These are phyloP conservation scores for Globisporangium uncinulatum DNA, from an alignment of 352 stramenopile species.

Conservation along the genomic window DNA sequence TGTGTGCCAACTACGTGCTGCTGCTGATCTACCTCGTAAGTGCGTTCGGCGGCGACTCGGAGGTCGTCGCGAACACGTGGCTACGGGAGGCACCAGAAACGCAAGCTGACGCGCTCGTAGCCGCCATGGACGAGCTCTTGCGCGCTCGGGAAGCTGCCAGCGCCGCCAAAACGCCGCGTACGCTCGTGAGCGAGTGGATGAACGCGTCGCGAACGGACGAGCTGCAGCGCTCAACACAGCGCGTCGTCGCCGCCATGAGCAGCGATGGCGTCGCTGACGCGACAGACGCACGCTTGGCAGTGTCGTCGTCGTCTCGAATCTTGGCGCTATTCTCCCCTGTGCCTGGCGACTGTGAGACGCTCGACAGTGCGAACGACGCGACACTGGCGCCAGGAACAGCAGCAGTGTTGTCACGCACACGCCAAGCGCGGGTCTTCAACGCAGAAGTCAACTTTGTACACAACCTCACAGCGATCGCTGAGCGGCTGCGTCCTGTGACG, in stretches of 20 bases:
- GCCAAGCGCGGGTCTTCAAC: constrained; percentile 23
- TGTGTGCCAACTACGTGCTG: constrained; percentile 24
- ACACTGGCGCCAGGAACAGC: not conserved
- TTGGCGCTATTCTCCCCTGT: constrained; percentile 14
- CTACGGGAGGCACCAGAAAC: constrained; percentile 16
- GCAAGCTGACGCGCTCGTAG: constrained; percentile 16
- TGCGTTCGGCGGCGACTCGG: constrained; percentile 24
- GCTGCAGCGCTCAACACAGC: constrained; percentile 7
- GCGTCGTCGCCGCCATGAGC: constrained; percentile 6
- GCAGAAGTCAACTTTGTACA: constrained; percentile 25
- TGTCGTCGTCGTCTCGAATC: not conserved
- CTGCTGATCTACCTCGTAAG: constrained; percentile 27
- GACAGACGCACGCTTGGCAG: not conserved
- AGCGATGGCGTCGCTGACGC: not conserved
- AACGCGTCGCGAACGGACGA: constrained; percentile 13
- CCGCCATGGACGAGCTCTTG: constrained; percentile 22
- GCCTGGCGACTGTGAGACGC: not conserved
- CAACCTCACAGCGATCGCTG: constrained; percentile 26
- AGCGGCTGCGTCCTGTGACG: constrained; percentile 19
- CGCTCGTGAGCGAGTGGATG: constrained; percentile 20
- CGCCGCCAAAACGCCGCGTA: constrained; percentile 14
- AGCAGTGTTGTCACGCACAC: constrained; percentile 3
- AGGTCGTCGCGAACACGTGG: constrained; percentile 16
- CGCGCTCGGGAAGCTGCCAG: constrained; percentile 7
- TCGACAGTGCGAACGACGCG: not conserved